Percentiles rank a stretch among this genome's conserved stretches.
phyloP scores from a whole-genome alignment of 2,329 filamentous ascomycete genomes.

The Venturia asperata region DNA sequence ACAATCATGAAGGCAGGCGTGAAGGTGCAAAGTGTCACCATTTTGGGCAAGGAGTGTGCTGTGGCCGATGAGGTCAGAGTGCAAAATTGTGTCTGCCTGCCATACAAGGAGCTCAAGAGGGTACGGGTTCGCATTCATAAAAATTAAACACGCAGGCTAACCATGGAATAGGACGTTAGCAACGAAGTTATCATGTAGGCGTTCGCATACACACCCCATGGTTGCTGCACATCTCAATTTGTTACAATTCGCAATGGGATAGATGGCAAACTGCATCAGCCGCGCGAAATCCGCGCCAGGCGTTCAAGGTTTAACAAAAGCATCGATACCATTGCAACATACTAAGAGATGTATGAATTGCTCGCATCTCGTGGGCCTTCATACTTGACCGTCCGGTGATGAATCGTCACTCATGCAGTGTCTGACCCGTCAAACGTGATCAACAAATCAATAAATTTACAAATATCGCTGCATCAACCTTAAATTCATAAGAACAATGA shows the following conservation, averaged over 20 bases:
- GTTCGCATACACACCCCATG: neutral
- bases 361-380: too few species aligned
- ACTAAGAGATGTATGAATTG: neutral
- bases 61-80: slow-evolving; percentile 92
- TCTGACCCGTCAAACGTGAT: too few species aligned
- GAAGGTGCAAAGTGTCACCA: slow-evolving; percentile 98
- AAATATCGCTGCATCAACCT: too few species aligned
- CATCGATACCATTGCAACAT: slow-evolving; percentile 1
- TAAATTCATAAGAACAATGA: too few species aligned
- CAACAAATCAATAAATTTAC: too few species aligned
- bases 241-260: neutral
- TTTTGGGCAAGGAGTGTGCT: slow-evolving; percentile 89
- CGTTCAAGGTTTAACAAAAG: neutral
- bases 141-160: slow-evolving; percentile 10
- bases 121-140: slow-evolving; percentile 47
- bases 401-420: neutral
- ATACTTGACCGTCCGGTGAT: neutral
- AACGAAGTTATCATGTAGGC: slow-evolving; percentile 85
- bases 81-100: slow-evolving; percentile 95
- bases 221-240: neutral
- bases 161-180: slow-evolving; percentile 60
- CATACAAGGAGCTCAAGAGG: slow-evolving; percentile 96
- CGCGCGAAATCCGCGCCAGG: neutral
- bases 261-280: neutral
- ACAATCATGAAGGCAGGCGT: slow-evolving; percentile 96